A percentile compares a stretch with the other conserved stretches of the same genome.
phyloP scores from a whole-genome alignment of 129 eudicot species.

The Centaurea solstitialis region DNA sequence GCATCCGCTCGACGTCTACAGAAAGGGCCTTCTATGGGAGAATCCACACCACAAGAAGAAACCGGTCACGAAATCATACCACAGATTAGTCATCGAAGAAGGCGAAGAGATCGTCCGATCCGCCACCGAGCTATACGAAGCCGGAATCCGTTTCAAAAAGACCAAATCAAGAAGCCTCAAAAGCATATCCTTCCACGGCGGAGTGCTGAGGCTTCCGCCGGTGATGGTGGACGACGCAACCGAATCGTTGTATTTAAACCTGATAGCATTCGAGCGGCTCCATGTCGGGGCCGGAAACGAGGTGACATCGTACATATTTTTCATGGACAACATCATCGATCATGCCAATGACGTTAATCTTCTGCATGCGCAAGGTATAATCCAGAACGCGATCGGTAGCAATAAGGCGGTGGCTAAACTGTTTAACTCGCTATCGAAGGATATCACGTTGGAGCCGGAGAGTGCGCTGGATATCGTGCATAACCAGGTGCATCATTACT shows the following conservation, averaged over 20 bases:
- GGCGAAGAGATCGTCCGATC: constrained; percentile 54
- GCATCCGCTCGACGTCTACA: constrained; percentile 53
- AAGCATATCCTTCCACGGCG: constrained; percentile 53
- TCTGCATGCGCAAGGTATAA: constrained; percentile 46
- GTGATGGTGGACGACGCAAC: constrained; percentile 60
- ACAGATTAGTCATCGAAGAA: constrained; percentile 21
- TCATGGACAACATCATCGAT: constrained; percentile 64
- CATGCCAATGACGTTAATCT: constrained; percentile 51
- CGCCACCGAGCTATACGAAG: constrained; percentile 66
- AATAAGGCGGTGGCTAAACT: constrained; percentile 54
- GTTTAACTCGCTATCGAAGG: constrained; percentile 59
- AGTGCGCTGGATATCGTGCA: constrained; percentile 48
- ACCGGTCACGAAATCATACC: constrained; percentile 11
- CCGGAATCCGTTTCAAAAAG: constrained; percentile 53
- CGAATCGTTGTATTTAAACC: constrained; percentile 56
- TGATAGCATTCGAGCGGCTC: constrained; percentile 70
- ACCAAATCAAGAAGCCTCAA: constrained; percentile 51
- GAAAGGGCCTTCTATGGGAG: constrained; percentile 56
- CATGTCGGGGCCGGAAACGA: constrained; percentile 73
- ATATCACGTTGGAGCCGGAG: constrained; percentile 47
- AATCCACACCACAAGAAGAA: constrained; percentile 37
- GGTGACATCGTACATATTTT: constrained; percentile 57
- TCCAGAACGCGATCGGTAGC: constrained; percentile 55
- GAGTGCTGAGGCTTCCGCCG: constrained; percentile 59
- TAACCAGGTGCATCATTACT: constrained; percentile 47